Conservation (phyloP, 371 early-diverging fungal genomes). For the Blakeslea trispora region DNA sequence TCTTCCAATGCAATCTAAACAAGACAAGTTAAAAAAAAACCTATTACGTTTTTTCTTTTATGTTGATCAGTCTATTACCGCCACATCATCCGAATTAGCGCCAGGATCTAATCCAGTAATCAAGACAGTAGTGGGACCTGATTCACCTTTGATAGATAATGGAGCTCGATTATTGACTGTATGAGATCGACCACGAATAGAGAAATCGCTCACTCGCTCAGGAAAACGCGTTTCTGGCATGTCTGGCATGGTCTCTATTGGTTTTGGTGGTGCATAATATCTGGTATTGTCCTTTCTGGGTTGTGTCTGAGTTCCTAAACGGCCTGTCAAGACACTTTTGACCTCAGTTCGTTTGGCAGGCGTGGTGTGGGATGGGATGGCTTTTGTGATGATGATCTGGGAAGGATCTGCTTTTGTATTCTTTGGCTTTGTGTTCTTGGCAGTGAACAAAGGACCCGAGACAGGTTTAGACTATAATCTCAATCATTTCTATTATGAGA, state of each 20-base stretch:
- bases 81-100: constrained; percentile 60
- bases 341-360: constrained; percentile 3
- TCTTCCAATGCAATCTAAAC: constrained; percentile 35
- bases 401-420: constrained; percentile 35
- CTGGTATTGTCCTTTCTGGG: background rate
- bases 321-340: background rate
- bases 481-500: background rate
- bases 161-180: constrained; percentile 10
- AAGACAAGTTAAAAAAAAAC: too few relatives aligned
- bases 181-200: constrained; percentile 33
- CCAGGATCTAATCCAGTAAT: constrained; percentile 59
- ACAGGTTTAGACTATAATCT: background rate
- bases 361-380: constrained; percentile 17
- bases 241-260: too few relatives aligned
- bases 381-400: constrained; percentile 39
- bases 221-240: background rate
- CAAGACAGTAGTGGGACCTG: constrained; percentile 54
- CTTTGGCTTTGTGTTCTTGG: constrained; percentile 5
- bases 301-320: background rate
- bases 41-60: background rate
- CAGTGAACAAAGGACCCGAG: constrained; percentile 14
- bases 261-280: too few relatives aligned
- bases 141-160: constrained; percentile 51
- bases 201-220: constrained; percentile 2
- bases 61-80: too few relatives aligned